Evolutionary conservation across 1,284 basidiomycete genomes (phyloP), one percentile per base, ranked within the genome.

Genomic region (Malassezia furfur): DNA sequence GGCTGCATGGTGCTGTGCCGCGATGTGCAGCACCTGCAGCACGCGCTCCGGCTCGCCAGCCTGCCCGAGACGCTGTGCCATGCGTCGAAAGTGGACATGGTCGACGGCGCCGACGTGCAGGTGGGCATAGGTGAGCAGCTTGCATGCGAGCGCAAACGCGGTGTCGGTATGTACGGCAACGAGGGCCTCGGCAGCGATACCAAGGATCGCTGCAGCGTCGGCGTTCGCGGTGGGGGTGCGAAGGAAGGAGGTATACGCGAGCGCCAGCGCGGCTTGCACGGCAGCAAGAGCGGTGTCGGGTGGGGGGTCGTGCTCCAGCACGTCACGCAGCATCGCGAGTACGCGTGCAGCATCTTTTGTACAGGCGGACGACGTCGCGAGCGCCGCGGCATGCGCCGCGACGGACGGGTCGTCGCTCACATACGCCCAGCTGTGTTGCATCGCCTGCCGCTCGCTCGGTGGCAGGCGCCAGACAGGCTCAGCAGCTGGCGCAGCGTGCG

Each of bases 41-140:
- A 56, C 49, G 21, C 17, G 12, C 32, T 38, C 31, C 5, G 17
- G 7, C 17, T 48, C n/a, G 17, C 38, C 19, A 8, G 19, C n/a
- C 14, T n/a, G 30, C 17, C 54, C 54, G 17, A 51, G 48, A 7
- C 8, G 21, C 36, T 49, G 47, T 11, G 43, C 31, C 31, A 56
- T 56, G 45, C 49, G 54, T 9, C 31, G 48, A 28, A 51, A 56
- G 25, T 52, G 46, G 7, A 30, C 45, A 2, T 25, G 19, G 32
- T 41, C 35, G 9, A 56, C 30, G 3, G 41, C 12, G 12, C 49
- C 54, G 19, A 56, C 44, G 38, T 56, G 54, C 21, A 40, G 43
- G 37, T 56, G 48, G 12, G 54, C 48, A 30, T 44, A 56, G 15
- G 34, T 40, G 22, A 56, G 49, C 22, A 56, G 49, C 32, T 56